Evolutionary conservation across 2,329 filamentous ascomycete genomes (phyloP).

Genomic region (Colletotrichum sp.): DNA sequence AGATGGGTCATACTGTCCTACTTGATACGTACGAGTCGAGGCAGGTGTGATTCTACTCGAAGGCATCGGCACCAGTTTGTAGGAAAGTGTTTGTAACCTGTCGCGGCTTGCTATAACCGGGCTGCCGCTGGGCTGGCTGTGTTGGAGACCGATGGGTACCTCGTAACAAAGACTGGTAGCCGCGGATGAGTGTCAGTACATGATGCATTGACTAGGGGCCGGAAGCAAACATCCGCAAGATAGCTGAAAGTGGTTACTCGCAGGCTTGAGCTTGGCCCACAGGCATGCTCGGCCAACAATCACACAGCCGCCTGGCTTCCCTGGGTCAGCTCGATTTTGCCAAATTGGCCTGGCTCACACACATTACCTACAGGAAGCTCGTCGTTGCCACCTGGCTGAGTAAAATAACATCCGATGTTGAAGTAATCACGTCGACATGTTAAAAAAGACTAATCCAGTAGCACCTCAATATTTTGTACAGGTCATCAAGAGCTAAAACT

Average conservation of each 20-base stretch:
- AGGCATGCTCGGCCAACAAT: neutral
- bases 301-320: neutral
- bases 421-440: neutral
- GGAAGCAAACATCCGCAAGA: neutral
- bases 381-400: neutral
- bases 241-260: neutral
- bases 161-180: neutral
- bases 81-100: no score
- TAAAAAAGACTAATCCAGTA: no score
- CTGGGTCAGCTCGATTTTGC: neutral
- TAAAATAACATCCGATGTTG: neutral
- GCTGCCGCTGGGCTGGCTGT: neutral
- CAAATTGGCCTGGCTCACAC: accelerated
- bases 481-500: no score
- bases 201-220: neutral
- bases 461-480: no score
- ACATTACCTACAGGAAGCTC: neutral
- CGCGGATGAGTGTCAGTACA: neutral
- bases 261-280: neutral
- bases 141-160: no score
- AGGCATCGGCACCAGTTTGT: no score
- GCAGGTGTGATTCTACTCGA: neutral
- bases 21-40: neutral
- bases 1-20: neutral
- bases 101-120: neutral